Evolutionary conservation across 139 green algal species (phyloP), one percentile per base, ranked within the genome.

Genomic region (Haematococcus lacustris): DNA sequence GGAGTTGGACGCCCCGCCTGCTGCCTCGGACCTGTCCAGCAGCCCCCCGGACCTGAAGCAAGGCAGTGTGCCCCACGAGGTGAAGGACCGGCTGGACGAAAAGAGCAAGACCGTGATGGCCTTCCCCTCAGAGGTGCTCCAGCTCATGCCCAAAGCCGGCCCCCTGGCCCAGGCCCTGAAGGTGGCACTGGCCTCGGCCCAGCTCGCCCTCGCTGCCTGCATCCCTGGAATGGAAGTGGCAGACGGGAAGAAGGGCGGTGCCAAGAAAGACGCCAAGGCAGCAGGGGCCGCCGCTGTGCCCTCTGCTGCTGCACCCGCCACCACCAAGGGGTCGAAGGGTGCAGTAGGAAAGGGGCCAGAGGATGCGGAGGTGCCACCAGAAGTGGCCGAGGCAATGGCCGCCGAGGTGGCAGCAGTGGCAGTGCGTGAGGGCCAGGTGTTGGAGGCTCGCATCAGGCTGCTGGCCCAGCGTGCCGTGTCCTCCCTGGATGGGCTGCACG

Each of bases 1-100:
- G 28, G 90, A 90, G 75, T 32, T 88, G 30, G 70, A 80, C 4
- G 85, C n/a, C n/a, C 62, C 53, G 26, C 43, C 43, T 28, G n/a
- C n/a, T n/a, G n/a, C n/a, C n/a, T n/a, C n/a, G n/a, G n/a, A n/a
- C n/a, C n/a, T n/a, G n/a, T n/a, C n/a, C n/a, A n/a, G n/a, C n/a
- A 68, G 4, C 4, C 3, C 74, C 13, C 78, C 74, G 0, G 78
- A 84, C 51, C 71, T 84, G 26, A 60, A 76, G 38, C 62, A 38
- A 4, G 74, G 74, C 34, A 38, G 26, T 5, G 66, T 84, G 30
- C 78, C 78, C 25, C 47, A 67, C 2, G 74, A 78, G 60, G 71
- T 84, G 38, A 84, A 82, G 64, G 79, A 85, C 61, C 65, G 70
- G 68, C 51, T 85, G 13, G 79, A 85, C 34, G 71, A 76, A 40